phyloP scores from a whole-genome alignment of 345 rosid genomes.

The Draba incana region DNA sequence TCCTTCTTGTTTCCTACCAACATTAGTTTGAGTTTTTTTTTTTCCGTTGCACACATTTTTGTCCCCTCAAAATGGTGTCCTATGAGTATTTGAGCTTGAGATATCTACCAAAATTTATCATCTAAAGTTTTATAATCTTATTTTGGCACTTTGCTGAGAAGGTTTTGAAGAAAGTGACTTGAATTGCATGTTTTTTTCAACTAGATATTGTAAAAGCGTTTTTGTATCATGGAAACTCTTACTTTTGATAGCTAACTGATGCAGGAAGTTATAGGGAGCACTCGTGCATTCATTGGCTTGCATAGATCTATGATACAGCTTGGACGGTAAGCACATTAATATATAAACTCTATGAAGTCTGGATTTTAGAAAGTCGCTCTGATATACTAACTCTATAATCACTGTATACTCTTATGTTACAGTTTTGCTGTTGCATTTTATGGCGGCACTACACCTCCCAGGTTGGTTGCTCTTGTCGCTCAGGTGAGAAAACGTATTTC shows the following conservation, averaged over 20 bases:
- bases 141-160: slow-evolving; percentile 9
- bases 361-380: slow-evolving; percentile 1
- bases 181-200: slow-evolving; percentile 1
- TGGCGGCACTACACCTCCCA: slow-evolving; percentile 70
- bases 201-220: neutral
- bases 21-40: neutral
- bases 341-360: slow-evolving; percentile 3
- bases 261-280: slow-evolving; percentile 96
- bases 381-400: slow-evolving; percentile 10
- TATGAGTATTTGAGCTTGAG: slow-evolving; percentile 16
- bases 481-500: slow-evolving; percentile 56
- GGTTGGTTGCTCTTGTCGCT: slow-evolving; percentile 86
- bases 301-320: slow-evolving; percentile 82
- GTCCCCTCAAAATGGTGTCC: neutral
- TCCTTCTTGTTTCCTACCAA: no score
- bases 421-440: slow-evolving; percentile 88
- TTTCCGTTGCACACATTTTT: neutral
- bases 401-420: slow-evolving; percentile 30
- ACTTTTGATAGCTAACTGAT: slow-evolving; percentile 27
- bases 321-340: slow-evolving; percentile 64
- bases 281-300: slow-evolving; percentile 73
- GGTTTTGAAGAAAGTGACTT: slow-evolving; percentile 10
- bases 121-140: slow-evolving; percentile 10
- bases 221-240: slow-evolving; percentile 10
- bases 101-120: neutral